Evolutionary conservation across 805 yeast genomes (phyloP), one percentile per base, ranked within the genome.

Genomic region (Ogataea corticis): DNA sequence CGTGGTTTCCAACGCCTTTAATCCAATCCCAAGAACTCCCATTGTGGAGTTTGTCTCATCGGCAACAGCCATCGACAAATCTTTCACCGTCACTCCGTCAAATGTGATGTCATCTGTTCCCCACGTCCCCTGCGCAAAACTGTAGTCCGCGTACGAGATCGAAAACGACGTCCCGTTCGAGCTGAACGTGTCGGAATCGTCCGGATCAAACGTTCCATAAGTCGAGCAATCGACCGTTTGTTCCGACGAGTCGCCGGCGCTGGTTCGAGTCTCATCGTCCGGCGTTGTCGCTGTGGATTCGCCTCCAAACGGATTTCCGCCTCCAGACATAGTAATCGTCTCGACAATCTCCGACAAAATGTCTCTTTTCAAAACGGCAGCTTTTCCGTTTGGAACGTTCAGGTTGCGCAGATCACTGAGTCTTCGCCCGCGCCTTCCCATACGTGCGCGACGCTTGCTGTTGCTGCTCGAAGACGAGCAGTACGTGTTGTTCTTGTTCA

Each of bases 21-120:
- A 70, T 10, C 94, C 92, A 50, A 87, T 79, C 21, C 91, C 90
- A 33, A 87, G 65, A 19, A 87, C 92, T 45, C 95, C 92, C 47
- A 75, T 67, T 7, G 79, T 63, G 3, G 91, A 80, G 49, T 80
- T 79, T 2, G 88, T 77, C 29, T 65, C 62, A 58, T 80, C 79
- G 2, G 87, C 95, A 18, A 89, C 80, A 1, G 95, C 97, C 62
- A 90, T 76, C 4, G 88, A 79, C 25, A 85, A 66, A 45, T 71
- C 67, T 0, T 69, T 49, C 11, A 87, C 68, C 2, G 71, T 63
- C 12, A 73, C 63, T 39, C 71, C 77, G 37, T 82, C 80, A 43
- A 87, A 55, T 2, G 55, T 49, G 4, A 90, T 71, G 32, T 69
- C 67, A 57, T 90, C 97, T 36, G 71, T 65, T 15, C 87, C 95